These are phyloP conservation scores for Phoma sp. DNA, from an alignment of 2,329 filamentous ascomycete genomes.

Conservation along the genomic window DNA sequence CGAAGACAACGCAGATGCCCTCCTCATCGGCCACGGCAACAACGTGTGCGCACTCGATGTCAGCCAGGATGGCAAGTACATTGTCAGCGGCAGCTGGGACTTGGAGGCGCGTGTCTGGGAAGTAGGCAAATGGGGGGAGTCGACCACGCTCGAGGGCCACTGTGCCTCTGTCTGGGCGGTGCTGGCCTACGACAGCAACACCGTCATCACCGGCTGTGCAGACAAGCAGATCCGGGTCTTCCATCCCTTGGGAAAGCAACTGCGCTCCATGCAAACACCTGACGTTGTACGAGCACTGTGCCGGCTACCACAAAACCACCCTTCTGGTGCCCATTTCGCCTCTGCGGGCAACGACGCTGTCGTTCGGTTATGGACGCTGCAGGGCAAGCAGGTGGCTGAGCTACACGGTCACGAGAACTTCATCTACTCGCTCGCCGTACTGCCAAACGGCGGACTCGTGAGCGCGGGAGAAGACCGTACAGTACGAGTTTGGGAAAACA, in stretches of 20 bases:
- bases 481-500: constrained; percentile 83
- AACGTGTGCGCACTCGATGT: constrained; percentile 90
- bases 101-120: constrained; percentile 85
- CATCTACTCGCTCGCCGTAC: constrained; percentile 81
- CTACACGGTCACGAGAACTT: constrained; percentile 92
- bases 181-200: constrained; percentile 77
- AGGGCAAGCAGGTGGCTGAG: constrained; percentile 76
- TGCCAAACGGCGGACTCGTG: constrained; percentile 85
- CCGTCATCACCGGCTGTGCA: constrained; percentile 80
- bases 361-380: constrained; percentile 84
- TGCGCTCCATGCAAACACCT: constrained; percentile 71
- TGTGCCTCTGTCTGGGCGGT: constrained; percentile 90
- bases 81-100: constrained; percentile 96
- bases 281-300: constrained; percentile 88
- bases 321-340: constrained; percentile 88
- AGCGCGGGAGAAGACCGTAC: constrained; percentile 96
- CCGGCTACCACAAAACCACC: constrained; percentile 75
- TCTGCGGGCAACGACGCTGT: constrained; percentile 93
- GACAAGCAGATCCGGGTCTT: constrained; percentile 90
- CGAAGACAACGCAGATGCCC: constrained; percentile 79
- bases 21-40: constrained; percentile 83
- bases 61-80: constrained; percentile 71
- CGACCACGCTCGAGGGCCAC: constrained; percentile 75
- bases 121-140: constrained; percentile 82
- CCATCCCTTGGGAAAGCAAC: constrained; percentile 67